Conservation (phyloP, 441 rosid species). For the Corymbia calophylla region DNA sequence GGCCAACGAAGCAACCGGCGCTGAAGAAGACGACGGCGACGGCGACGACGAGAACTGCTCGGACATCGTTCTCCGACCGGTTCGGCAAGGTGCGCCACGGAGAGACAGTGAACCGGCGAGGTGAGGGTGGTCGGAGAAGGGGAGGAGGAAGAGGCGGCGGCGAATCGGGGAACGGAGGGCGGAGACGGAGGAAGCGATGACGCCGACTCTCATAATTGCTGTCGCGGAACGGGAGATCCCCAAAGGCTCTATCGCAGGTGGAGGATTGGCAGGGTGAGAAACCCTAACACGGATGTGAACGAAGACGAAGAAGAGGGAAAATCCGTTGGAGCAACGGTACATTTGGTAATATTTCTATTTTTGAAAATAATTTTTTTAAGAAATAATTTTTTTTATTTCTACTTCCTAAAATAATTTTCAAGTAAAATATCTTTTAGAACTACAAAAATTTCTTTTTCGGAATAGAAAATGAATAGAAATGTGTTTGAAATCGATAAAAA, state of each 20-base stretch:
- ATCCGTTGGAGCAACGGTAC: neutral
- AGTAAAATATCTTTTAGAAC: no score
- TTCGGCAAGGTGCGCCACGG: neutral
- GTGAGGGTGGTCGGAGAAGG: conserved; percentile 1
- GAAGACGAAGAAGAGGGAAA: neutral
- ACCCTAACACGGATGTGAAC: neutral
- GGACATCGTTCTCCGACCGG: neutral
- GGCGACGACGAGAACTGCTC: neutral
- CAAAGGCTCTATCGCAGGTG: neutral
- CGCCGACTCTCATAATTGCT: conserved; percentile 17
- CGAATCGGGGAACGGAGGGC: conserved; percentile 1
- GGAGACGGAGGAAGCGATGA: conserved; percentile 5
- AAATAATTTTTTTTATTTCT: no score
- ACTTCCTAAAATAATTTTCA: no score
- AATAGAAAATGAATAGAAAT: no score
- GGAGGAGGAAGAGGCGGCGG: conserved; percentile 4
- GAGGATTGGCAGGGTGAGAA: neutral
- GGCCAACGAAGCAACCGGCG: neutral
- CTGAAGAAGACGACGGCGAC: conserved; percentile 6
- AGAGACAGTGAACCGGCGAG: neutral
- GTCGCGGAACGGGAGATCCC: neutral
- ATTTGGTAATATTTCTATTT: no score
- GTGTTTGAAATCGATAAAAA: no score
- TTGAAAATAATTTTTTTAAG: no score
- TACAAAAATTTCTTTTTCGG: no score